phyloP scores from a whole-genome alignment of 805 yeast species.

The Candida sakaeoensis region DNA sequence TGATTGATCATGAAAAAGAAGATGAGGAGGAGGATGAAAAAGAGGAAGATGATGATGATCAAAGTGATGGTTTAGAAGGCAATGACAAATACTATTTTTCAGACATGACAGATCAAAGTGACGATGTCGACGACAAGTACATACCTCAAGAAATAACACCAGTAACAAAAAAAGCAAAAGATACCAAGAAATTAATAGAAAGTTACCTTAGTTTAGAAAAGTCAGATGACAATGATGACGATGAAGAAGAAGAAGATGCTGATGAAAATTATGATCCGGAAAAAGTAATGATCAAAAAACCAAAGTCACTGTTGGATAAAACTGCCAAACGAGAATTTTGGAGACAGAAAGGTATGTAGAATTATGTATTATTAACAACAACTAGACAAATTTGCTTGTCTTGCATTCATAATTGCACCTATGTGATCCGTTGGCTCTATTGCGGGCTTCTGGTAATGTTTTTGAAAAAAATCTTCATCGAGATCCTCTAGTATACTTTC shows the following conservation, averaged over 20 bases:
- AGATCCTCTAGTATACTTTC: slow-evolving; percentile 27
- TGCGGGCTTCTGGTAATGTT: slow-evolving; percentile 11
- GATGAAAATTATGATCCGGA: slow-evolving; percentile 13
- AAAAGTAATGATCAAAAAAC: slow-evolving; percentile 10
- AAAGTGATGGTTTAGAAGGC: slow-evolving; percentile 33
- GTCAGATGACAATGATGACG: slow-evolving; percentile 11
- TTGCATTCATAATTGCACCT: slow-evolving; percentile 11
- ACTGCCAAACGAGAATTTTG: slow-evolving; percentile 37
- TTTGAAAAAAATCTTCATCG: slow-evolving; percentile 27
- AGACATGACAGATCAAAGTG: slow-evolving; percentile 39
- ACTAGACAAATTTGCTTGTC: slow-evolving; percentile 7
- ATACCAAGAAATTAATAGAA: slow-evolving; percentile 15
- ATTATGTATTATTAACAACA: slow-evolving; percentile 10
- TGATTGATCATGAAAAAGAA: slow-evolving; percentile 27
- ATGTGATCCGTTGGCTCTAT: slow-evolving; percentile 7
- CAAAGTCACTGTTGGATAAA: slow-evolving; percentile 25
- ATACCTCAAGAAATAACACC: slow-evolving; percentile 9
- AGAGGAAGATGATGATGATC: slow-evolving; percentile 17
- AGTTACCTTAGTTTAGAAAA: slow-evolving; percentile 20
- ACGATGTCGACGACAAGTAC: slow-evolving; percentile 14
- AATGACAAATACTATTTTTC: slow-evolving; percentile 42
- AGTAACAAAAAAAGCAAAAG: slow-evolving; percentile 11
- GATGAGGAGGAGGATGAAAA: too few species aligned
- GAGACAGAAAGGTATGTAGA: slow-evolving; percentile 35
- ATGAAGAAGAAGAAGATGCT: slow-evolving; percentile 8